Evolutionary conservation across 2,329 filamentous ascomycete genomes (phyloP), one percentile per base, ranked within the genome.

Genomic region (Fusarium sp.): DNA sequence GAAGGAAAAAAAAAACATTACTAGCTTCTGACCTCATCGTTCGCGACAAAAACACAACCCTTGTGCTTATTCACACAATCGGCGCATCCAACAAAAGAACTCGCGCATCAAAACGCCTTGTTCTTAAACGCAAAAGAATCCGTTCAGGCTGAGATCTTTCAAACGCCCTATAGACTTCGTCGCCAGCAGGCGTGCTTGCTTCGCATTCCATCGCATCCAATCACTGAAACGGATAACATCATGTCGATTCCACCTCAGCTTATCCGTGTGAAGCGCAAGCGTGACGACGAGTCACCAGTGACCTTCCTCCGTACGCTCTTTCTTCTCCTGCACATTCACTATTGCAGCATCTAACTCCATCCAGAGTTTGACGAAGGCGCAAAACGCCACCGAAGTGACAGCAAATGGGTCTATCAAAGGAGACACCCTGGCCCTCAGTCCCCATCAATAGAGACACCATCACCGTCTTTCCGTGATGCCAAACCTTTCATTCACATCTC

Each of bases 231-330:
- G 49, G 11, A 17, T n/a, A 49, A 14, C 56, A 52, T 42, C 53
- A 89, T 89, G 87, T 88, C 87, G 52, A 80, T 88, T 7, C 88
- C 88, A 27, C 88, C 88, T 30, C 85, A 88, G 67, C 80, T 87
- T 52, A 90, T 90, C 78, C 85, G 86, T 62, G 85, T 90, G 71
- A 90, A 90, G 83, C 87, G 88, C 75, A 90, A 90, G 80, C 85
- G 86, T 42, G 85, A 84, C 54, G 86, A 85, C 18, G 84, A 87
- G 63, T 80, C 82, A 15, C 86, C 87, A 6, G 85, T 89, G 54
- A 84, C 87, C 57, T 88, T 87, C 73, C 83, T 90, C 49, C 84
- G 87, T 89, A 75, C 68, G 85, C 80, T 53, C 57, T 52, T 57
- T 45, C 26, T 63, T 55, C 54, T 38, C 49, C 53, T 49, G 55